Conservation (phyloP, 2,329 filamentous ascomycete species). For the Camillea tinctor region DNA sequence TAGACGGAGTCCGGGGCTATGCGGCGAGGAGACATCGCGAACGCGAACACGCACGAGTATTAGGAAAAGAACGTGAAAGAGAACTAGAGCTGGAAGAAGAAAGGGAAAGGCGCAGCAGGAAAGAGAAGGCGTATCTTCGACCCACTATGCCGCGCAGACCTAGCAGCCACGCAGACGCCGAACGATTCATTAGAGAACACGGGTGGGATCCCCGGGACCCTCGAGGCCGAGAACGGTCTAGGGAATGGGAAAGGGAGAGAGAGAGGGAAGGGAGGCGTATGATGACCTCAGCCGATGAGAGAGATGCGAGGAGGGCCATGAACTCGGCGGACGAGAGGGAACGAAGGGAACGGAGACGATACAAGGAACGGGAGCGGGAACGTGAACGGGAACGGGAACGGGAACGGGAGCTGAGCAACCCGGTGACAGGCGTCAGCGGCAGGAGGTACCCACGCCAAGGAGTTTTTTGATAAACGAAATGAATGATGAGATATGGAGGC, state of each 20-base stretch:
- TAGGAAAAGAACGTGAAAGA: slow-evolving; percentile 23
- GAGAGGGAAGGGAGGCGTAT: neutral
- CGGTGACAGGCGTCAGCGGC: slow-evolving; percentile 26
- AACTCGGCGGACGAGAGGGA: slow-evolving; percentile 30
- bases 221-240: slow-evolving; percentile 23
- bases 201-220: slow-evolving; percentile 26
- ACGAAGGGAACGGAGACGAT: slow-evolving; percentile 26
- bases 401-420: slow-evolving; percentile 19
- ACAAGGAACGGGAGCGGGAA: slow-evolving; percentile 22
- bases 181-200: slow-evolving; percentile 24
- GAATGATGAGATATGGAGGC: neutral
- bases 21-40: slow-evolving; percentile 26
- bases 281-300: slow-evolving; percentile 3
- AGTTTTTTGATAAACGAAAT: neutral
- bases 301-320: slow-evolving; percentile 31
- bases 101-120: slow-evolving; percentile 24
- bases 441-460: slow-evolving; percentile 27
- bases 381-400: too few relatives aligned
- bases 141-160: slow-evolving; percentile 27
- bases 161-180: slow-evolving; percentile 32
- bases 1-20: slow-evolving; percentile 23
- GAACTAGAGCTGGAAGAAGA: slow-evolving; percentile 28
- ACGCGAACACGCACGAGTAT: slow-evolving; percentile 22
- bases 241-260: slow-evolving; percentile 30
- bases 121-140: slow-evolving; percentile 28